A percentile compares a stretch with the other conserved stretches of the same genome.
phyloP scores from a whole-genome alignment of 257 asterid genomes.

The Verbascum thapsus region DNA sequence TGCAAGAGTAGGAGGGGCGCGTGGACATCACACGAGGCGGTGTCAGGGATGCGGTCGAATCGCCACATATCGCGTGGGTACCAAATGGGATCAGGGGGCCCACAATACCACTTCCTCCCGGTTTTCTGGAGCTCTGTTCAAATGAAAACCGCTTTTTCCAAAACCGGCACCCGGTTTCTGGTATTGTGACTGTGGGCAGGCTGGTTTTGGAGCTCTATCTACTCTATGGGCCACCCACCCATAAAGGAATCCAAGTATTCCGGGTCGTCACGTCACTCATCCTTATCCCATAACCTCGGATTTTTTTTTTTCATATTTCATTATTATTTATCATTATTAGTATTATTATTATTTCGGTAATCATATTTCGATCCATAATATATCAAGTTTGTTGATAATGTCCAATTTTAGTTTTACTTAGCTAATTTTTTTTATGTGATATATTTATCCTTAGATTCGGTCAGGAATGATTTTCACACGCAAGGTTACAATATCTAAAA shows the following conservation, averaged over 20 bases:
- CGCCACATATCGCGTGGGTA: constrained; percentile 55
- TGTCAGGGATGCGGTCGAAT: constrained; percentile 62
- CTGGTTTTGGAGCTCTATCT: too few relatives aligned
- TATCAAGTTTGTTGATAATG: too few relatives aligned
- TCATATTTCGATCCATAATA: too few relatives aligned
- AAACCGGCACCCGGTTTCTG: constrained; percentile 50
- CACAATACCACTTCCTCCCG: constrained; percentile 55
- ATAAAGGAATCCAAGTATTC: constrained; percentile 12
- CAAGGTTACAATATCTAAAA: too few relatives aligned
- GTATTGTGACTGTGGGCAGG: constrained; percentile 71
- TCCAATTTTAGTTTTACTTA: too few relatives aligned
- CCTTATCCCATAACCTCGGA: constrained; percentile 59
- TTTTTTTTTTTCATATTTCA: background rate
- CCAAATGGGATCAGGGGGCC: constrained; percentile 26
- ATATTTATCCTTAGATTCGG: too few relatives aligned
- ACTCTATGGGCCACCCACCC: constrained; percentile 36
- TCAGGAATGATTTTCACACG: too few relatives aligned
- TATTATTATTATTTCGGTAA: too few relatives aligned
- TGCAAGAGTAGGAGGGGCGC: constrained; percentile 35
- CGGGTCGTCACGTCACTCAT: constrained; percentile 27
- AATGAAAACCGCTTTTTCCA: constrained; percentile 29
- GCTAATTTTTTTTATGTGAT: too few relatives aligned
- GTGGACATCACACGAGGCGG: constrained; percentile 36
- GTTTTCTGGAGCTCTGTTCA: constrained; percentile 58
- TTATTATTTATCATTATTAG: background rate